Evolutionary conservation across 2,329 filamentous ascomycete genomes (phyloP), one percentile per base, ranked within the genome.

Genomic region (Diaporthe eres): DNA sequence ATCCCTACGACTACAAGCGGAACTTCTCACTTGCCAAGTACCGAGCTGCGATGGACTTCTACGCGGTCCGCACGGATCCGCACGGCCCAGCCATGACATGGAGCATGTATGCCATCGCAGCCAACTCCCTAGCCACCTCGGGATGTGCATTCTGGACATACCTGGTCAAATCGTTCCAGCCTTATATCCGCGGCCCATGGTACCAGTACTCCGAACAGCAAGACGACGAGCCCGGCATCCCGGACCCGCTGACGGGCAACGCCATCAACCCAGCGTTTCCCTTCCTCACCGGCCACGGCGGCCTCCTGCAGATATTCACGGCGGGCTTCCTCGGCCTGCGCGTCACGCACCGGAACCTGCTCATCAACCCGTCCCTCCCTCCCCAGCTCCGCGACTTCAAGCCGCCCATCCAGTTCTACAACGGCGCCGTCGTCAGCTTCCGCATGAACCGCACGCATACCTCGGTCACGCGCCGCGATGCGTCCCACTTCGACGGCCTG

Each of bases 81-180:
- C 88, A 93, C 77, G 93, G 93, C 0, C 93, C 93, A 0, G 93
- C 90, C 9, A 94, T 94, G 93, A 94, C 93, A 1, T 94, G 92
- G 82, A 91, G 91, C 17, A 91, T 93, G 19, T 94, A 93, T 82
- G 90, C 90, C 76, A 90, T 94, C 68, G 90, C 91, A 13, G 92
- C 92, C 39, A 93, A 92, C 75, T 87, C 90, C 72, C 87, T 94
- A n/a, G 91, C 90, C 1, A 88, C 89, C 0, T 92, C 91, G 1
- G 92, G 93, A 5, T 94, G 93, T 82, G 90, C 92, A 0, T 89
- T 90, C 3, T 94, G 91, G 80, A 94, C 92, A 0, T 94, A 94
- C 80, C 87, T 90, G 9, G 87, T 93, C 42, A 90, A 92, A 76
- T 89, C 90, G 0, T 90, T 87, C 51, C 86, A 90, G 49, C 92